Evolutionary conservation across 169 alveolate species (phyloP).

Genomic region (Babesia ovis): DNA sequence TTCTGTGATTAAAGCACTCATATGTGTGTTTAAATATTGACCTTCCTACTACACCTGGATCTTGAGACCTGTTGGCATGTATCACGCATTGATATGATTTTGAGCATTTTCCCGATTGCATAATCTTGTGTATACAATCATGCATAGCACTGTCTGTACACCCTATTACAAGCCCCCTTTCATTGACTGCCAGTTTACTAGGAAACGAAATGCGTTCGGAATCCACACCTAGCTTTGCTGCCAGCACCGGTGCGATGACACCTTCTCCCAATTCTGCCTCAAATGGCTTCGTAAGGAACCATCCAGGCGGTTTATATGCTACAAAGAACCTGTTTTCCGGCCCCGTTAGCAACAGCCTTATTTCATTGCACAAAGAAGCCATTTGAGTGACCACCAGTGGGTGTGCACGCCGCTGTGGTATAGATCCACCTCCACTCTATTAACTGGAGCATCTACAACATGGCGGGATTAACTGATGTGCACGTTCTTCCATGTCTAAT

Average conservation of each 20-base stretch:
- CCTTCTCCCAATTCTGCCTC: slow-evolving; percentile 10
- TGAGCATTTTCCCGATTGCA: slow-evolving; percentile 18
- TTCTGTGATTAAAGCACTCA: slow-evolving; percentile 17
- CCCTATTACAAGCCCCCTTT: slow-evolving; percentile 60
- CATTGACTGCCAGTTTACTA: slow-evolving; percentile 39
- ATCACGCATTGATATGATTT: slow-evolving; percentile 49
- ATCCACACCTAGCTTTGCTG: slow-evolving; percentile 48
- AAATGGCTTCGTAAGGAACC: slow-evolving; percentile 52
- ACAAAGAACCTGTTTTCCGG: slow-evolving; percentile 55
- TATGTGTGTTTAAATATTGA: slow-evolving; percentile 21
- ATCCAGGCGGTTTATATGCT: slow-evolving; percentile 64
- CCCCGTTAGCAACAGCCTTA: slow-evolving; percentile 50
- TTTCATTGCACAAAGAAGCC: slow-evolving; percentile 42
- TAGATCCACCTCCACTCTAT: not conserved
- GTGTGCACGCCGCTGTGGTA: slow-evolving; percentile 16
- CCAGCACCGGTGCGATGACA: slow-evolving; percentile 51
- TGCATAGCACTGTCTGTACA: slow-evolving; percentile 62
- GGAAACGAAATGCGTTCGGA: slow-evolving; percentile 47
- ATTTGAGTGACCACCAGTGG: not conserved
- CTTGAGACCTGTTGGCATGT: slow-evolving; percentile 10
- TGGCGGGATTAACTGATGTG: slow-evolving; percentile 22
- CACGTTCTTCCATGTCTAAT: slow-evolving; percentile 65
- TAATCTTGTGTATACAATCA: not conserved
- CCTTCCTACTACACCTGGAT: not conserved
- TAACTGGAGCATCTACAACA: not conserved